Base-by-base conservation (phyloP, 2,329 filamentous ascomycete species). In the Claviceps spartinae region DNA sequence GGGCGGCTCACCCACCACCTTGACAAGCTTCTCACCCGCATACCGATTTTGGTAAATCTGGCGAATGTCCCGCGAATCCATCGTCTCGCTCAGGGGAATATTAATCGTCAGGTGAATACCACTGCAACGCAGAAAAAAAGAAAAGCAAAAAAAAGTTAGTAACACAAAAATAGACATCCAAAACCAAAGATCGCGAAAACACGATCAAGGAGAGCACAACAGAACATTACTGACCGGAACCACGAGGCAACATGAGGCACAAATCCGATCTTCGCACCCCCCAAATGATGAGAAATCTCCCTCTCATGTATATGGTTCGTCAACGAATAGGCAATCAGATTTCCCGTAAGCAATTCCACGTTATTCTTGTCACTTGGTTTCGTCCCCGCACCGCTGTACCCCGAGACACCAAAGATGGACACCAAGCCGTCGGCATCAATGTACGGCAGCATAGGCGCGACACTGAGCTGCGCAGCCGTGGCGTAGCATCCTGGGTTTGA, bases 331-430 rank as follows among this genome's bases (percentile, higher is more conserved):
- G 91, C 85, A 51, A 96, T 86, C 54, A 97, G 73, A 71, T 96
- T 96, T 73, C 94, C 82, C 51, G 41, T 42, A 11, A 49, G 47
- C 1, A 42, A 24, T n/a, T 86, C 75, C 44, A 94, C 81, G 64
- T 97, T 86, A 72, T 97, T 98, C 80, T 95, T 97, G 20, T 88
- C 85, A 57, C 82, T 88, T 0, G 88, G 89, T 75, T 96, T 96
- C 47, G 90, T 95, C 59, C 93, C 93, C 9, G 93, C 93, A 40
- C 93, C 93, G 0, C 88, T 94, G 72, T 96, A 97, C 24, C 91
- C 91, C 2, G 86, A 93, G 6, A 96, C 85, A 67, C 91, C 91
- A 62, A 97, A 96, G 49, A 93, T 76, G 20, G 46, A 48, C 4
- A 83, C 86, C 7, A 91, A 89, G 62, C 85, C 77, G 22, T 85